These are phyloP conservation scores for Xylariomycetidae sp. DNA, from an alignment of 2,329 filamentous ascomycete species.

Conservation along the genomic window DNA sequence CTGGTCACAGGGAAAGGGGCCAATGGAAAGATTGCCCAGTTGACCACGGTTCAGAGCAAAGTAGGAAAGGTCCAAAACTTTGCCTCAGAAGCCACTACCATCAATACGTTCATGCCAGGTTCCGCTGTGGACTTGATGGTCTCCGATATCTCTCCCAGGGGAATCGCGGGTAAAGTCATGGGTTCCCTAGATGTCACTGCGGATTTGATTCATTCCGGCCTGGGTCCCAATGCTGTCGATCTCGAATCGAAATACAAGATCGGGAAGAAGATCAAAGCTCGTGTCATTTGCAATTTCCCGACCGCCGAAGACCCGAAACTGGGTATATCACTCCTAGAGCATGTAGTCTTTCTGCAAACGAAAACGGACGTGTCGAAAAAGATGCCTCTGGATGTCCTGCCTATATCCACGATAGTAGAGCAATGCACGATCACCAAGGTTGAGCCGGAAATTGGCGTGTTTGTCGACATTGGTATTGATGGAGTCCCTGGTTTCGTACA, in stretches of 20 bases:
- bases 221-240: slow-evolving; percentile 63
- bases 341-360: slow-evolving; percentile 62
- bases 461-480: slow-evolving; percentile 64
- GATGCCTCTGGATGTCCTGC: slow-evolving; percentile 54
- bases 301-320: slow-evolving; percentile 74
- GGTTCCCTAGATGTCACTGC: slow-evolving; percentile 87
- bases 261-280: slow-evolving; percentile 77
- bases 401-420: slow-evolving; percentile 71
- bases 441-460: slow-evolving; percentile 75
- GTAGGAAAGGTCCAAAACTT: slow-evolving; percentile 62
- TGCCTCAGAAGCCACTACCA: slow-evolving; percentile 73
- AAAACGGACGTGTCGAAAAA: slow-evolving; percentile 38
- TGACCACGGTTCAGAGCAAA: slow-evolving; percentile 70
- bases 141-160: slow-evolving; percentile 66
- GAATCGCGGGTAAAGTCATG: slow-evolving; percentile 87
- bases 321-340: slow-evolving; percentile 83
- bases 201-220: slow-evolving; percentile 83
- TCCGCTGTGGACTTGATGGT: slow-evolving; percentile 84
- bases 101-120: slow-evolving; percentile 87
- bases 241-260: slow-evolving; percentile 75
- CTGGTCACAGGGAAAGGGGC: slow-evolving; percentile 70
- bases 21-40: slow-evolving; percentile 79
- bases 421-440: slow-evolving; percentile 76
- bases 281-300: slow-evolving; percentile 85
- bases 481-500: slow-evolving; percentile 84